Percentiles rank a stretch among this genome's conserved stretches.
Conservation (phyloP, 345 rosid species). For the Heritiera littoralis region DNA sequence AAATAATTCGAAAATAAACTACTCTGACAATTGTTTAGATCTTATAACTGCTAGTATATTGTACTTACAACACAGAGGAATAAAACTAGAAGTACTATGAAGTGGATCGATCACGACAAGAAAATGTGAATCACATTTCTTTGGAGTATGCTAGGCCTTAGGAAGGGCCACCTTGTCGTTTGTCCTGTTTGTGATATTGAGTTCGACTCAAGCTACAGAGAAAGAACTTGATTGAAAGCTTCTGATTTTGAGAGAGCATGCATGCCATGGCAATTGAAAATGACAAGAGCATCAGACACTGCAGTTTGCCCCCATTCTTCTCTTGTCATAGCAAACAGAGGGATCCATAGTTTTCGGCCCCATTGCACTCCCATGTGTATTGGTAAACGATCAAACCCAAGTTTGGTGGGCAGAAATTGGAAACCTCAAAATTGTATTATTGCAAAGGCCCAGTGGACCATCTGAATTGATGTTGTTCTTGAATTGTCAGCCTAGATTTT, state of each 20-base stretch:
- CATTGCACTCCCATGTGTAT: background rate
- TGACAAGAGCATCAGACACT: background rate
- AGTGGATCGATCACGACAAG: too few species aligned
- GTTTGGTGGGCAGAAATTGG: background rate
- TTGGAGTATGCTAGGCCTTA: background rate
- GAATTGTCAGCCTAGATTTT: background rate
- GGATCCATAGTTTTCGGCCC: too few species aligned
- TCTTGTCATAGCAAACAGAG: background rate
- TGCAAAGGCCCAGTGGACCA: background rate
- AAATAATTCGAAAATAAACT: too few species aligned
- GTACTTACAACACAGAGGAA: too few species aligned
- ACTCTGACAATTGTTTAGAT: too few species aligned
- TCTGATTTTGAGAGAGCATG: background rate
- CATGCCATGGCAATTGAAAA: background rate
- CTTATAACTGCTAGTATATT: too few species aligned
- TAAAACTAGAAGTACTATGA: background rate
- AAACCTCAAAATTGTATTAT: background rate
- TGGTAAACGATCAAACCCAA: background rate
- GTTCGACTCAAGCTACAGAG: background rate
- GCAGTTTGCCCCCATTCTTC: background rate
- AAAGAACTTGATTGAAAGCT: background rate
- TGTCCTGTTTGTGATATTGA: background rate
- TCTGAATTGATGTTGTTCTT: background rate
- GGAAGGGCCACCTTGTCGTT: background rate
- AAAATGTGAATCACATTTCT: background rate